A percentile compares a stretch with the other conserved stretches of the same genome.
phyloP scores from a whole-genome alignment of 371 early-diverging fungal species.

The Mortierella sp. region DNA sequence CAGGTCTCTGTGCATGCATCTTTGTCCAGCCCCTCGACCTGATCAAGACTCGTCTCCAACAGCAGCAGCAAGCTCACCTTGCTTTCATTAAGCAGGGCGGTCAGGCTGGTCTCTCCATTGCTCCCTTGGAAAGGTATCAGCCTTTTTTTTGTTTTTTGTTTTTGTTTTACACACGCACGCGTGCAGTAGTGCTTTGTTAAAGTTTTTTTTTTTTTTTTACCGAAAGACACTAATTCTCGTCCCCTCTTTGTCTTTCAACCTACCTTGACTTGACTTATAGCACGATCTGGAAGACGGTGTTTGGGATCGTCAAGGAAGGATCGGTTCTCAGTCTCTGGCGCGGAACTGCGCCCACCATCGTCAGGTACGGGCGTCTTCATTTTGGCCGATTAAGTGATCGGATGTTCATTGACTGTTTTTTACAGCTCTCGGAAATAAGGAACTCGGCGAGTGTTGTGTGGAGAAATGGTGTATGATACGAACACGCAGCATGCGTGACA shows the following conservation, averaged over 20 bases:
- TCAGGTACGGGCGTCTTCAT: constrained; percentile 65
- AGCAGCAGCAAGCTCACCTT: constrained; percentile 70
- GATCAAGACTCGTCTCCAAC: constrained; percentile 89
- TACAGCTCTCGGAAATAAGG: not conserved
- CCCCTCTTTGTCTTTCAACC: not conserved
- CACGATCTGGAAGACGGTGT: constrained; percentile 69
- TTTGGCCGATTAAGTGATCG: not conserved
- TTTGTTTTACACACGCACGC: not conserved
- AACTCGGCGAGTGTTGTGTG: not conserved
- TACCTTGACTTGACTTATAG: constrained; percentile 40
- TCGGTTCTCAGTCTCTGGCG: constrained; percentile 91
- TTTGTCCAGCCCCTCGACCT: constrained; percentile 94
- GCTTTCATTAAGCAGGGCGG: constrained; percentile 63
- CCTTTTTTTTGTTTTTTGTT: not conserved
- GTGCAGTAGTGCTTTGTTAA: not conserved
- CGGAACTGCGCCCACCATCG: constrained; percentile 88
- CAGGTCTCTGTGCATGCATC: constrained; percentile 86
- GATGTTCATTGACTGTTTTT: not conserved
- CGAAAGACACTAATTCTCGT: not conserved
- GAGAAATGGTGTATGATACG: not conserved
- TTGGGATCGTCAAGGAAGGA: constrained; percentile 70
- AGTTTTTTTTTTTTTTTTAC: not conserved
- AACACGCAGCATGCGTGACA: not conserved
- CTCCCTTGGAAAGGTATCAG: constrained; percentile 52
- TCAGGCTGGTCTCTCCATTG: constrained; percentile 50